Conservation (phyloP, 2,329 filamentous ascomycete genomes). For the Diaporthe aspalathi region DNA sequence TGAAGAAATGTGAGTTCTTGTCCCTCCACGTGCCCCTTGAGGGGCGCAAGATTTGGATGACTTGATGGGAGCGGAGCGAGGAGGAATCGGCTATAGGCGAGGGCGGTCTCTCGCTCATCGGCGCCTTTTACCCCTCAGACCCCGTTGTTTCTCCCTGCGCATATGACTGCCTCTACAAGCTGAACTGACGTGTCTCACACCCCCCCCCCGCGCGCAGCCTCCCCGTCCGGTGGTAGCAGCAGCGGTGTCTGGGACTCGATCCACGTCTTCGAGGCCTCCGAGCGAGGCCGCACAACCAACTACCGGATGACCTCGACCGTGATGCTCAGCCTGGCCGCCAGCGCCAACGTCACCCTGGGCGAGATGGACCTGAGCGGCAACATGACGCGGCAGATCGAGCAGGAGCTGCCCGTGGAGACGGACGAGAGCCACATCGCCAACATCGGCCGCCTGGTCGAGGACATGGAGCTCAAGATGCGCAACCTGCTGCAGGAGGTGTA, state of each 20-base stretch:
- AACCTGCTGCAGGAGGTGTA: slow-evolving; percentile 99
- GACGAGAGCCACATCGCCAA: slow-evolving; percentile 96
- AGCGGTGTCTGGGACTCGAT: slow-evolving; percentile 97
- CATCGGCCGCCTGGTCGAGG: slow-evolving; percentile 92
- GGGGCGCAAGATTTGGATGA: background rate
- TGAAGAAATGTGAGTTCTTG: slow-evolving; percentile 84
- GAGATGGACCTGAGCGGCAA: slow-evolving; percentile 94
- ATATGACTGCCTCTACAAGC: background rate
- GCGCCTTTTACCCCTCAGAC: background rate
- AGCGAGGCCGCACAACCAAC: slow-evolving; percentile 89
- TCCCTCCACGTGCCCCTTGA: background rate
- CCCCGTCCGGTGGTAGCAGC: slow-evolving; percentile 68
- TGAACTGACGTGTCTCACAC: slow-evolving; percentile 16
- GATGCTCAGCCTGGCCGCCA: slow-evolving; percentile 84
- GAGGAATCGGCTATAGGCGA: slow-evolving; percentile 22
- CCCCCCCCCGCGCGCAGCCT: slow-evolving; percentile 67
- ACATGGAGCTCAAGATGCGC: slow-evolving; percentile 99
- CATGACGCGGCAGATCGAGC: slow-evolving; percentile 97
- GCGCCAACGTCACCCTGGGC: slow-evolving; percentile 67
- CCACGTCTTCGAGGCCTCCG: slow-evolving; percentile 96
- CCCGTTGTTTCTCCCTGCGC: slow-evolving; percentile 19
- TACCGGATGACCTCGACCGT: slow-evolving; percentile 99
- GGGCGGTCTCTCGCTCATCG: slow-evolving; percentile 29
- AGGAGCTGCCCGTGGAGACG: slow-evolving; percentile 87
- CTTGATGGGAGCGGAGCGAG: background rate